These are phyloP conservation scores for Naegleria gruberi DNA, from an alignment of 208 protist species.

Conservation along the genomic window DNA sequence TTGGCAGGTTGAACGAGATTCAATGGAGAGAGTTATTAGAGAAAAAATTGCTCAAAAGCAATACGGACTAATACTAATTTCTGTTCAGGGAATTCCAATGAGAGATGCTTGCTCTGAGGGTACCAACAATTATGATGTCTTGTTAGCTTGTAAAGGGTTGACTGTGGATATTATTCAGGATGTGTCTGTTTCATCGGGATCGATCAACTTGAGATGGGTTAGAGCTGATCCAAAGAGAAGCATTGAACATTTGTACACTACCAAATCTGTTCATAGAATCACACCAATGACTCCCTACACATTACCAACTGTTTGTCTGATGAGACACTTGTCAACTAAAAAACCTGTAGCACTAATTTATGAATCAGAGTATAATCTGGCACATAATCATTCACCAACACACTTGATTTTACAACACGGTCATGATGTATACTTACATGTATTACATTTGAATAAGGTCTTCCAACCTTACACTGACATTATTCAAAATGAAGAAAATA, in stretches of 20 bases:
- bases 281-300: neutral
- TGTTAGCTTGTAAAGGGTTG: neutral
- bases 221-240: neutral
- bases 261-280: neutral
- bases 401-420: constrained; percentile 13
- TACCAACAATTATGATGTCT: constrained; percentile 6
- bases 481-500: neutral
- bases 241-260: constrained; percentile 5
- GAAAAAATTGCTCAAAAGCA: neutral
- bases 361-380: neutral
- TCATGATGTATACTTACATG: constrained; percentile 9
- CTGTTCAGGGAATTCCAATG: constrained; percentile 10
- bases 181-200: neutral
- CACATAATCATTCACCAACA: neutral
- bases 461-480: neutral
- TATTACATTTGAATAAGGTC: neutral
- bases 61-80: neutral
- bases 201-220: neutral
- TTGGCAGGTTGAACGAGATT: neutral
- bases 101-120: neutral
- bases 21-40: neutral
- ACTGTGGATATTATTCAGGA: neutral
- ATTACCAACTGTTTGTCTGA: neutral
- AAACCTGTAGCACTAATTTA: neutral
- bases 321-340: neutral